Percentiles rank a stretch among this genome's conserved stretches.
These are phyloP conservation scores for Kodamaea sp. DNA, from an alignment of 1,139 yeast species.

Conservation along the genomic window DNA sequence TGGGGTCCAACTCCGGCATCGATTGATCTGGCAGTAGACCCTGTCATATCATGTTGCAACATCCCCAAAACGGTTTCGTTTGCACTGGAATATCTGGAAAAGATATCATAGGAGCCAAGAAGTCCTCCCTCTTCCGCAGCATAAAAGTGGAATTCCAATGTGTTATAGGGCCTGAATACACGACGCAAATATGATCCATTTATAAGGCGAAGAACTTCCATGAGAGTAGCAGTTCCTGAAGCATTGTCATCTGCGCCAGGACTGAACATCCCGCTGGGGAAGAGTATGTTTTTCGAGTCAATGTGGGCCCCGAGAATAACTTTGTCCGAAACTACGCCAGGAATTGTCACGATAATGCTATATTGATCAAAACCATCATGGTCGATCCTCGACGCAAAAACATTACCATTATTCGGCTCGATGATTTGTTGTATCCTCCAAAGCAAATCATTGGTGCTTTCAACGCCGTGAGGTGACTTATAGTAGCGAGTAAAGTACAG, in stretches of 20 bases:
- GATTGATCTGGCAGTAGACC: conserved; percentile 60
- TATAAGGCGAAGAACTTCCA: conserved; percentile 73
- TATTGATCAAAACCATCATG: conserved; percentile 49
- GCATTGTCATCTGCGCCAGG: conserved; percentile 99
- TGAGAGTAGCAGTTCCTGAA: conserved; percentile 76
- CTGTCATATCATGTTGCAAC: conserved; percentile 97
- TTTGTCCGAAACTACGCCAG: conserved; percentile 36
- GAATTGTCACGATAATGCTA: conserved; percentile 43
- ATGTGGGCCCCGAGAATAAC: conserved; percentile 89
- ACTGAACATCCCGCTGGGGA: conserved; percentile 70
- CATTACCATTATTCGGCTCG: conserved; percentile 36
- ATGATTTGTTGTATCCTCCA: conserved; percentile 47
- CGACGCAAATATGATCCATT: conserved; percentile 38
- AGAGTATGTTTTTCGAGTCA: conserved; percentile 75
- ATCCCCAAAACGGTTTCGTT: conserved; percentile 67
- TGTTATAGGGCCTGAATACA: conserved; percentile 58
- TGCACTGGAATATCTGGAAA: conserved; percentile 50
- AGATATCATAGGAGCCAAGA: conserved; percentile 82
- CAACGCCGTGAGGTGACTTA: conserved; percentile 66
- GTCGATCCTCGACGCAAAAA: conserved; percentile 28
- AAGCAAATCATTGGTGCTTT: conserved; percentile 74
- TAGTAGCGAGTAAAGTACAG: conserved; percentile 82
- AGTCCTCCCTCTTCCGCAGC: conserved; percentile 95
- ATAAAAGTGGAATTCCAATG: conserved; percentile 90
- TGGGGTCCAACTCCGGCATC: conserved; percentile 65